Evolutionary conservation across 768 basidiomycete genomes (phyloP).

Genomic region (Symmetrospora coprosmae): DNA sequence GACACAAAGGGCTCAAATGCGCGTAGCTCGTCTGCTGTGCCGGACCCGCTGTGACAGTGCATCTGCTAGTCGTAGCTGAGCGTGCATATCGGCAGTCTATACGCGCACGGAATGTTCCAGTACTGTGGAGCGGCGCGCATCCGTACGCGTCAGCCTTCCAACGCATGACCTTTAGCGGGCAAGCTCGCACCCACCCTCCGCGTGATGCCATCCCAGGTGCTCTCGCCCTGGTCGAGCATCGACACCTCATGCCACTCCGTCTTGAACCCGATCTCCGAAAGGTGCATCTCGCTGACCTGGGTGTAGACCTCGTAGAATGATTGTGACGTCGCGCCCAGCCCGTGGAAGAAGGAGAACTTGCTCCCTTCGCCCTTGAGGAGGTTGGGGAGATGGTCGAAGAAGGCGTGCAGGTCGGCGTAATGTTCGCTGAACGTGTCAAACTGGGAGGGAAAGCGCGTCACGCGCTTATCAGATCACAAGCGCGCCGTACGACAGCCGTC

Average conservation of each 20-base stretch:
- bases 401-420: constrained; percentile 50
- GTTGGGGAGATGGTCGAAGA: constrained; percentile 67
- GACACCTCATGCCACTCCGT: constrained; percentile 72
- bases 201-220: constrained; percentile 19
- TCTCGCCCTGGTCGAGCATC: constrained; percentile 45
- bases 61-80: too few relatives aligned
- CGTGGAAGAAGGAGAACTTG: constrained; percentile 87
- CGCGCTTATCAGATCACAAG: too few relatives aligned
- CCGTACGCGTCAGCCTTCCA: too few relatives aligned
- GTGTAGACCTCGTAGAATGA: constrained; percentile 65
- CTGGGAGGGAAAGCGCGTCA: too few relatives aligned
- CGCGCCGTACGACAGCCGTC: too few relatives aligned
- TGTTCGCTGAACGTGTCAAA: constrained; percentile 32
- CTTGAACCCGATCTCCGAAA: constrained; percentile 63
- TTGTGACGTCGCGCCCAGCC: constrained; percentile 83
- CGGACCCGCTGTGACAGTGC: too few relatives aligned
- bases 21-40: too few relatives aligned
- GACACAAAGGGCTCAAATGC: too few relatives aligned
- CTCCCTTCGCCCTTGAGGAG: constrained; percentile 59
- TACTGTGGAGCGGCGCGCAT: constrained; percentile 7
- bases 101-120: constrained; percentile 11
- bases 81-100: constrained; percentile 8
- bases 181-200: not conserved
- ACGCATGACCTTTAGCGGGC: not conserved
- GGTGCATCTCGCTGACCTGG: constrained; percentile 65